These are phyloP conservation scores for Cochlearia excelsa DNA, from an alignment of 345 rosid species.

Conservation along the genomic window DNA sequence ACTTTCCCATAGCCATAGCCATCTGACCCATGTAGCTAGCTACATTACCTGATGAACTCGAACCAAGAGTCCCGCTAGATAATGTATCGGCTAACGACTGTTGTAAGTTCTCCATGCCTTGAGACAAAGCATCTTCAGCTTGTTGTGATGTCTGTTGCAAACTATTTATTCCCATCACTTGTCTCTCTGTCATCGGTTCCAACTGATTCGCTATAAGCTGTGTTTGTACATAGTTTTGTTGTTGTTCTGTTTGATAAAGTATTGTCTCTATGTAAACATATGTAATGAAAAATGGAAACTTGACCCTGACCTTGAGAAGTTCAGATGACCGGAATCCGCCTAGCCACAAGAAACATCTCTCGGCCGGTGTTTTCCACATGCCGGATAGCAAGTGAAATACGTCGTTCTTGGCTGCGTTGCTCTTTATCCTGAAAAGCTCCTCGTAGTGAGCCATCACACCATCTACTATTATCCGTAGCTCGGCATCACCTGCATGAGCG, in stretches of 20 bases:
- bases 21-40: conserved; percentile 99
- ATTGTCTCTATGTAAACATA: background rate
- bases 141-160: conserved; percentile 97
- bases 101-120: conserved; percentile 98
- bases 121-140: conserved; percentile 98
- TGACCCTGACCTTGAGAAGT: conserved; percentile 74
- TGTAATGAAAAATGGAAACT: conserved; percentile 4
- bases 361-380: conserved; percentile 99
- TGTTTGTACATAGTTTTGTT: conserved; percentile 12
- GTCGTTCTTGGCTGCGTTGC: conserved; percentile 91
- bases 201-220: conserved; percentile 87
- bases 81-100: conserved; percentile 91
- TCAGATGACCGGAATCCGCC: conserved; percentile 99
- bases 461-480: conserved; percentile 85
- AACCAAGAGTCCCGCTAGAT: conserved; percentile 81
- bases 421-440: conserved; percentile 90
- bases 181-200: conserved; percentile 98
- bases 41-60: conserved; percentile 82
- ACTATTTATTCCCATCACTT: conserved; percentile 63
- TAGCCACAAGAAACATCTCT: conserved; percentile 98
- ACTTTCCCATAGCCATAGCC: conserved; percentile 99
- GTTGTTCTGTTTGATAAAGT: background rate
- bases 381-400: conserved; percentile 97
- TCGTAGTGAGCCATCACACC: conserved; percentile 86
- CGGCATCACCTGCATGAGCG: conserved; percentile 92